Conservation (phyloP, 352 stramenopile species). For the Phytophthora nicotianae region DNA sequence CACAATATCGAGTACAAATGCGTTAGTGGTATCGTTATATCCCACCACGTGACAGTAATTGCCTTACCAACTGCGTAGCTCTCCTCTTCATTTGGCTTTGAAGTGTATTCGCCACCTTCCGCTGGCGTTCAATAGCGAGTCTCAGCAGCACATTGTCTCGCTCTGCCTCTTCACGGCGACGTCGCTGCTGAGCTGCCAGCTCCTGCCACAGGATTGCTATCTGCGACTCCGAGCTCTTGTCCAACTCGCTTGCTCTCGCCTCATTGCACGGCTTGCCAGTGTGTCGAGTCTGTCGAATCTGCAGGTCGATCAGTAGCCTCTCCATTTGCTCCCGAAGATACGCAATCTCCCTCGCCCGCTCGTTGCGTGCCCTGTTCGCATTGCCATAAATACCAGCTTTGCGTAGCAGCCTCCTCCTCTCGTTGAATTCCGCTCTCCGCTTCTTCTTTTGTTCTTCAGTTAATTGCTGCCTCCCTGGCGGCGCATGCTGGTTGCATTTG, state of each 20-base stretch:
- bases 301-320: constrained; percentile 41
- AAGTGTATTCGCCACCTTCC: constrained; percentile 41
- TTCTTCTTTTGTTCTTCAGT: constrained; percentile 18
- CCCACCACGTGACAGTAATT: background rate
- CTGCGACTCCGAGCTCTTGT: background rate
- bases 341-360: constrained; percentile 42
- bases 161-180: constrained; percentile 21
- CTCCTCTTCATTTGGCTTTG: constrained; percentile 37
- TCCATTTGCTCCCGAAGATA: constrained; percentile 34
- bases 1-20: background rate
- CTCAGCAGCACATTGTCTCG: constrained; percentile 39
- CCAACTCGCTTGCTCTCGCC: background rate
- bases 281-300: constrained; percentile 22
- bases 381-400: constrained; percentile 29
- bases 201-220: constrained; percentile 27
- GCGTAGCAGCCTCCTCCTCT: constrained; percentile 21
- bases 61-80: constrained; percentile 19
- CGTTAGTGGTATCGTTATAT: too few relatives aligned
- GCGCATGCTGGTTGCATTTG: background rate
- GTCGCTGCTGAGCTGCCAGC: constrained; percentile 28
- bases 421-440: constrained; percentile 10
- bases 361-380: constrained; percentile 37
- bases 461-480: background rate
- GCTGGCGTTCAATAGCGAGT: constrained; percentile 45
- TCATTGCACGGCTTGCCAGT: background rate